A percentile compares a stretch with the other conserved stretches of the same genome.
Conservation (phyloP, 257 asterid species). For the Solanum rostratum region DNA sequence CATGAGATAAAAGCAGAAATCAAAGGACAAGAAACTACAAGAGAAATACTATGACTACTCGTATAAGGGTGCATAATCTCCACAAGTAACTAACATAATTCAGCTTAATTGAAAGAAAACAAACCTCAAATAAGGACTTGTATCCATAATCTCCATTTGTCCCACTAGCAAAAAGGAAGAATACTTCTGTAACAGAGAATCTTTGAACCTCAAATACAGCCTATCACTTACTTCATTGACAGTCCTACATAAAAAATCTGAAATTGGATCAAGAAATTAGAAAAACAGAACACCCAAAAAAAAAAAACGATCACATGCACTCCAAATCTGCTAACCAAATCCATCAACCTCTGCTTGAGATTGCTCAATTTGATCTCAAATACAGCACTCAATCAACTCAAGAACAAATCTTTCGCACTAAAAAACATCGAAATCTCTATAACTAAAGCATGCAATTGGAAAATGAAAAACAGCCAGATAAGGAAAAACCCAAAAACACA, state of each 20-base stretch:
- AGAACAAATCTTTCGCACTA: background rate
- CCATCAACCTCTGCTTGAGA: background rate
- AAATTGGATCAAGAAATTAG: background rate
- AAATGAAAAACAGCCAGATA: slow-evolving; percentile 1
- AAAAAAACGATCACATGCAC: background rate
- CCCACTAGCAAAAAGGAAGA: background rate
- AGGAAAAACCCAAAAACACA: background rate
- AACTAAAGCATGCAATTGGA: background rate
- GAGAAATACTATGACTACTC: background rate
- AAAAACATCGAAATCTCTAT: background rate
- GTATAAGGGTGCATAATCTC: background rate
- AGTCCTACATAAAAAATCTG: background rate
- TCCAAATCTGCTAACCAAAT: background rate
- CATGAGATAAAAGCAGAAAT: no score
- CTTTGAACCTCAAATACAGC: background rate
- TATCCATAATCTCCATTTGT: slow-evolving; percentile 34
- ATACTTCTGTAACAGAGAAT: background rate
- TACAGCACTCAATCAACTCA: background rate
- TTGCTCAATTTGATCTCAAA: background rate
- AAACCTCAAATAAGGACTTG: slow-evolving; percentile 58
- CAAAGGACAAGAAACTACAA: background rate
- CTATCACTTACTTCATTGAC: slow-evolving; percentile 17
- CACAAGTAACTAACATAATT: background rate
- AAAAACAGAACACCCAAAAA: background rate
- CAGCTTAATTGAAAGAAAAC: background rate